Conservation (phyloP, 805 yeast species). For the Lipomyces spencermartinsiae region DNA sequence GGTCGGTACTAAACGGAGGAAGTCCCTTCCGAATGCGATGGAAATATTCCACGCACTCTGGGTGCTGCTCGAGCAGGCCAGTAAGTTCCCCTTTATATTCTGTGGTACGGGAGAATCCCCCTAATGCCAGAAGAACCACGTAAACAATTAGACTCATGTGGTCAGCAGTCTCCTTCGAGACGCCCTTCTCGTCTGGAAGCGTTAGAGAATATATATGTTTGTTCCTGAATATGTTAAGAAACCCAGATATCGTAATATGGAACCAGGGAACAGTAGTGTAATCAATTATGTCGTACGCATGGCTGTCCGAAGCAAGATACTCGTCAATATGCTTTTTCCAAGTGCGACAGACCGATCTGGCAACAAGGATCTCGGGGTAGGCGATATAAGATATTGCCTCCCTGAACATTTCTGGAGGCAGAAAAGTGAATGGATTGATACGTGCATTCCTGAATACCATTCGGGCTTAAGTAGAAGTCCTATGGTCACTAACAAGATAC, state of each 20-base stretch:
- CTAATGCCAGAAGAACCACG: neutral
- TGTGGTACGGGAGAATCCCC: neutral
- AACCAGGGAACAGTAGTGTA: neutral
- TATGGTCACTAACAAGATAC: neutral
- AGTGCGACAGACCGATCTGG: neutral
- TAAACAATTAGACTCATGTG: neutral
- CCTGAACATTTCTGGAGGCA: conserved; percentile 1
- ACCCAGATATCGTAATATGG: neutral
- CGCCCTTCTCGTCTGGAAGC: neutral
- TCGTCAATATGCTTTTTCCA: conserved; percentile 3
- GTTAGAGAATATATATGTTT: neutral
- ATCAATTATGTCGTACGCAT: neutral
- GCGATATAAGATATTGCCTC: conserved; percentile 1
- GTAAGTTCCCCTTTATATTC: neutral
- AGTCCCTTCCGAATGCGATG: neutral
- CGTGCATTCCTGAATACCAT: neutral
- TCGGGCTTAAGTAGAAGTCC: neutral
- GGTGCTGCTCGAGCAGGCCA: neutral
- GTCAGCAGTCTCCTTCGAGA: conserved; percentile 1
- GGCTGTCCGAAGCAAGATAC: neutral
- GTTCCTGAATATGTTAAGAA: neutral
- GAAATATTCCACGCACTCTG: conserved; percentile 4
- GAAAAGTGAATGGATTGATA: neutral
- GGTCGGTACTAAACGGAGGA: neutral
- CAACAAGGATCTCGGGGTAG: neutral